Conservation (phyloP, 306 rosid genomes). For the Carpinus viminea region DNA sequence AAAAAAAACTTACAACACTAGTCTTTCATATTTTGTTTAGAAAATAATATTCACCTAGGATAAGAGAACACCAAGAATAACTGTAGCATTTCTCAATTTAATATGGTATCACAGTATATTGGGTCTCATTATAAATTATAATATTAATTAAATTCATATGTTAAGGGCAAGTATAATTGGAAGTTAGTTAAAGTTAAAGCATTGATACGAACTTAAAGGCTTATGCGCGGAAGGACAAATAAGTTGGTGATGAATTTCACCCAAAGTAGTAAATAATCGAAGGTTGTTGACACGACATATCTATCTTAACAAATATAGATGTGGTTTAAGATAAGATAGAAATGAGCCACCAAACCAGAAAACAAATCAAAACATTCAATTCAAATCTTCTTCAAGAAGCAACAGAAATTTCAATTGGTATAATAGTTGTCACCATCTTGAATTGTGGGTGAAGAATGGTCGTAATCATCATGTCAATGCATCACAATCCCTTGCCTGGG, state of each 20-base stretch:
- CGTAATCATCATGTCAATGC: conserved; percentile 38
- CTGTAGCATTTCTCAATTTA: too few relatives aligned
- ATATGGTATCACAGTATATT: too few relatives aligned
- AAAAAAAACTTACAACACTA: too few relatives aligned
- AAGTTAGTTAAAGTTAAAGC: too few relatives aligned
- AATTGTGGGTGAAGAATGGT: conserved; percentile 48
- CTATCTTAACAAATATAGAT: conserved; percentile 4
- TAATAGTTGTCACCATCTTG: background rate
- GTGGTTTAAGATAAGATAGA: conserved; percentile 2
- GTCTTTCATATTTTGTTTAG: too few relatives aligned
- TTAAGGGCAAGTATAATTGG: too few relatives aligned
- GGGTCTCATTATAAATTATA: too few relatives aligned
- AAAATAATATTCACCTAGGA: too few relatives aligned
- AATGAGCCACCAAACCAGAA: conserved; percentile 29
- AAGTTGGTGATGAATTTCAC: conserved; percentile 3
- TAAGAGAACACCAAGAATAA: too few relatives aligned
- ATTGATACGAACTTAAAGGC: too few relatives aligned
- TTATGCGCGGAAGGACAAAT: background rate
- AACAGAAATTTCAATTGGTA: background rate
- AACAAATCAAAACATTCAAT: conserved; percentile 1
- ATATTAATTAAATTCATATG: too few relatives aligned
- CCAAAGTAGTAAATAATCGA: background rate
- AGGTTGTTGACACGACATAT: conserved; percentile 27
- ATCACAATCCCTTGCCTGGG: conserved; percentile 46
- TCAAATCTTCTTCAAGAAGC: background rate